Evolutionary conservation across 345 rosid species (phyloP), one percentile per base, ranked within the genome.

Genomic region (Eucalyptus cloeziana): DNA sequence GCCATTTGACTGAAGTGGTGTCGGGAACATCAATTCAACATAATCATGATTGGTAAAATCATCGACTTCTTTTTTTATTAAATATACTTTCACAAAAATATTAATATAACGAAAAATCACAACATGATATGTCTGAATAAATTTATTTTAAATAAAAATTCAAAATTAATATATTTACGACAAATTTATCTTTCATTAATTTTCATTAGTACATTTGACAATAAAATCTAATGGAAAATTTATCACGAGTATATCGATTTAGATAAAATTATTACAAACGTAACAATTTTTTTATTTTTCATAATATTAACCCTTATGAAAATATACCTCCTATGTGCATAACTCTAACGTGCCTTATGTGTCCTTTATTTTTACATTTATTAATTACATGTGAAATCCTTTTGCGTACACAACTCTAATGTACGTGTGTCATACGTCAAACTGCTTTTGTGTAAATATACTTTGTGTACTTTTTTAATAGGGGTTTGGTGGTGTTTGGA

Each of bases 151-250:
- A 54, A 22, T 22, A 8, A 54, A 54, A 56, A 56, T 24, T 6
- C 1, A 9, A 56, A 10, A 56, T 56, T 56, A 56, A 19, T 56
- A 56, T 1, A 56, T 56, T 56, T 56, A 1, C 9, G 10, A 56
- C 3, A 3, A 56, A 4, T 56, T 56, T 56, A 56, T 10, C 0
- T 0, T 56, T 0, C 0, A 10, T 22, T 56, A 24, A 22, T 24
- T 56, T 24, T 0, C 6, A 56, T 56, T 2, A 8, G 4, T 19
- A 52, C 9, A 51, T 51, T 51, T 8, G 2, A 52, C 0, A 0
- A 52, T 52, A 52, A 52, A 52, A 21, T 52, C 25, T 21, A 52
- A 52, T 19, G 2, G 21, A 52, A 52, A 52, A 52, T 52, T 52
- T 52, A 49, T 13, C 1, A 45, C 4, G 12, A 45, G 3, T 10